A percentile compares a stretch with the other conserved stretches of the same genome.
Evolutionary conservation across 805 yeast species (phyloP).

Genomic region (Candida namnaoensis): DNA sequence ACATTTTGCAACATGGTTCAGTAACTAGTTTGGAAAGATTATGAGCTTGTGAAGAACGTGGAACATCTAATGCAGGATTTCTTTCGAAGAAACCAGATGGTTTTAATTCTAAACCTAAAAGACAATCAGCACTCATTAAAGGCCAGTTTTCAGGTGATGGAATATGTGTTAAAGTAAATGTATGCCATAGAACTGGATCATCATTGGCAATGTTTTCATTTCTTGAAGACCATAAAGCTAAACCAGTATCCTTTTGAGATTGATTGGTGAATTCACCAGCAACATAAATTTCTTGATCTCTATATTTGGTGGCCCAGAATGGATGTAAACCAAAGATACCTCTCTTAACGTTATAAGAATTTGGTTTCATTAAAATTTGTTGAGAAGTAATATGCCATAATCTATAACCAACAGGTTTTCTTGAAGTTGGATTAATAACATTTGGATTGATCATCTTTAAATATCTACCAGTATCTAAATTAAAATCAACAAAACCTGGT

Average conservation of each 20-base stretch:
- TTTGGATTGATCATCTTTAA: conserved; percentile 64
- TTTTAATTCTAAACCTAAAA: too few relatives aligned
- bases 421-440: conserved; percentile 54
- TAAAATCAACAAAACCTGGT: conserved; percentile 59
- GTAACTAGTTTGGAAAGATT: too few relatives aligned
- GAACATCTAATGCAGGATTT: too few relatives aligned
- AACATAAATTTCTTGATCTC: conserved; percentile 57
- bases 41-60: too few relatives aligned
- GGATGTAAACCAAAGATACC: conserved; percentile 66
- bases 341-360: conserved; percentile 54
- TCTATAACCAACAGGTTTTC: conserved; percentile 64
- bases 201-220: too few relatives aligned
- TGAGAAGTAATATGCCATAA: conserved; percentile 59
- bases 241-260: conserved; percentile 58
- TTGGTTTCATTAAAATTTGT: conserved; percentile 54
- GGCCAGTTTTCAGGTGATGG: too few relatives aligned
- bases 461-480: conserved; percentile 60
- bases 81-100: too few relatives aligned
- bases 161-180: too few relatives aligned
- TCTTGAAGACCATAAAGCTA: conserved; percentile 62
- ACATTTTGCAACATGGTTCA: too few relatives aligned
- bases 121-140: too few relatives aligned
- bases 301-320: conserved; percentile 67
- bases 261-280: conserved; percentile 80
- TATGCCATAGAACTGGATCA: too few relatives aligned